Conservation (phyloP, 257 asterid species). For the Salvia hispanica region DNA sequence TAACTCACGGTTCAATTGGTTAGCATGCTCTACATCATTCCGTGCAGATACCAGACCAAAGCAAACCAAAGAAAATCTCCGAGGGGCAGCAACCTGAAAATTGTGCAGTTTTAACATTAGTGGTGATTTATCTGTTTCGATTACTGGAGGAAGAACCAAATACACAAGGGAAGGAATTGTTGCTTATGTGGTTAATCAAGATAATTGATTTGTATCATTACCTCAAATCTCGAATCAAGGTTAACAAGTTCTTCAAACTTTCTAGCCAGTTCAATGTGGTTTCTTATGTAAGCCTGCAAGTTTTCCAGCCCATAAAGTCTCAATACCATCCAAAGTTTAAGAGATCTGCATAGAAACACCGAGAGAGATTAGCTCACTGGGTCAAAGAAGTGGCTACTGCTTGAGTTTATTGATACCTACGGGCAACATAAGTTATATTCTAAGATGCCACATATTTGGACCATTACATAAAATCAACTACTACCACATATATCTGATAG, state of each 20-base stretch:
- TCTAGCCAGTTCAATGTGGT: slow-evolving; percentile 70
- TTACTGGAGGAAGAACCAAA: neutral
- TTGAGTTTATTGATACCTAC: neutral
- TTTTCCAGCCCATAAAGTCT: slow-evolving; percentile 91
- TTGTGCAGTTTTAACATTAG: neutral
- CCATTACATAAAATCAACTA: neutral
- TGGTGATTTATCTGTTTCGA: neutral
- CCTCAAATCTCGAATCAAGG: slow-evolving; percentile 90
- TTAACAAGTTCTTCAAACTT: slow-evolving; percentile 70
- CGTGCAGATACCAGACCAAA: slow-evolving; percentile 58
- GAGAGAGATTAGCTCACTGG: slow-evolving; percentile 3
- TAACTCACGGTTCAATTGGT: slow-evolving; percentile 63
- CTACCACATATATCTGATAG: neutral
- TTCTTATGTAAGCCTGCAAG: slow-evolving; percentile 83
- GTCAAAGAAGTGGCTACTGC: neutral
- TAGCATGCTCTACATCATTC: slow-evolving; percentile 43
- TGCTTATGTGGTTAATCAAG: slow-evolving; percentile 5
- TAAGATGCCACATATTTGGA: neutral
- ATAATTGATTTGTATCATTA: slow-evolving; percentile 30
- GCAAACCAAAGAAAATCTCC: slow-evolving; percentile 81
- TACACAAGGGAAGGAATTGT: neutral
- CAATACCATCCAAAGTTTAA: slow-evolving; percentile 94
- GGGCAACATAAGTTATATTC: neutral
- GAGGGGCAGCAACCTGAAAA: slow-evolving; percentile 69
- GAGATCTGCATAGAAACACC: slow-evolving; percentile 57